phyloP scores from a whole-genome alignment of 2,329 filamentous ascomycete genomes.

The Penicillium sp. region DNA sequence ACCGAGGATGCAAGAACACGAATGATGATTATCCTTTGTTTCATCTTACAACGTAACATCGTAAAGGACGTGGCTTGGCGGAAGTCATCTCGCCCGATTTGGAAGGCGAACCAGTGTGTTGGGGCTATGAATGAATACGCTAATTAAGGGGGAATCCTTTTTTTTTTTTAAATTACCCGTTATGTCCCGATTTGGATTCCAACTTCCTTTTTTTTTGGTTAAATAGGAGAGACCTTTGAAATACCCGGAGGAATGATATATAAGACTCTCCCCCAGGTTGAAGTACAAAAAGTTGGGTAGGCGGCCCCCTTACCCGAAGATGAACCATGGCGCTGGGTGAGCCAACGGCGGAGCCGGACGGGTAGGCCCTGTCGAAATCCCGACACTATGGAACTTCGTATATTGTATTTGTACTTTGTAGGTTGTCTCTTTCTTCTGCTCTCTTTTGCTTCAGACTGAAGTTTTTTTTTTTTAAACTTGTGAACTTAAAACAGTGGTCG shows the following conservation, averaged over 20 bases:
- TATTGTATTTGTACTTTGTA: neutral
- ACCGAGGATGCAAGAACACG: neutral
- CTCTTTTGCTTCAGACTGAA: neutral
- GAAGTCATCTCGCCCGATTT: neutral
- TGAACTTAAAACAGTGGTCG: neutral
- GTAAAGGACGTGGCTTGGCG: neutral
- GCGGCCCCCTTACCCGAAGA: constrained; percentile 23
- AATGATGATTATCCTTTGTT: neutral
- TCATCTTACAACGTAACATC: neutral
- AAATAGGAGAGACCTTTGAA: neutral
- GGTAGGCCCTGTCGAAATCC: constrained; percentile 23
- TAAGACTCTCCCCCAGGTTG: neutral
- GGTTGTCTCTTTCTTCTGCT: neutral
- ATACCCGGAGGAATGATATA: neutral
- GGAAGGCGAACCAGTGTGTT: neutral
- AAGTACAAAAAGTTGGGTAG: neutral
- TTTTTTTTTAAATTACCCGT: neutral
- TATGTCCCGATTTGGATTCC: neutral
- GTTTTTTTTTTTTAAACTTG: no score
- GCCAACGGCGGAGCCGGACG: constrained; percentile 19
- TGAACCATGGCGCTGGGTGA: constrained; percentile 40
- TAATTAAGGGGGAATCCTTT: neutral
- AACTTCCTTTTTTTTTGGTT: neutral
- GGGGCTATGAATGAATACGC: neutral
- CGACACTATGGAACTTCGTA: constrained; percentile 26